Evolutionary conservation across 2,329 filamentous ascomycete species (phyloP).

Genomic region (Drechmeria coniospora): DNA sequence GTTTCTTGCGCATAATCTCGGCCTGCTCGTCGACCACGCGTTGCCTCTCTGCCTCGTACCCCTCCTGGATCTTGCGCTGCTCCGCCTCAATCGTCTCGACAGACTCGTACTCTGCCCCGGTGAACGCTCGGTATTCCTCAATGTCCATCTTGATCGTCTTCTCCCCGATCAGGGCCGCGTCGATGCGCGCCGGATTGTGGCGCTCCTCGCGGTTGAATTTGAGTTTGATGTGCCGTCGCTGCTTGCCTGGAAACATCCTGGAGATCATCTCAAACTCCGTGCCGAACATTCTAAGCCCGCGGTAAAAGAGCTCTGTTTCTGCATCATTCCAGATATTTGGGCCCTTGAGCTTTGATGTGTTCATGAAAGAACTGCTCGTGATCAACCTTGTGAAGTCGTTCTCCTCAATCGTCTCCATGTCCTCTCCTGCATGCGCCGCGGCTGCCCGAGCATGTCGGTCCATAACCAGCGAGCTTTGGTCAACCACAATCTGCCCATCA

Average conservation of each 20-base stretch:
- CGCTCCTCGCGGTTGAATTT: slow-evolving; percentile 74
- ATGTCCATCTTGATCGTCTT: slow-evolving; percentile 43
- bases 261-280: slow-evolving; percentile 73
- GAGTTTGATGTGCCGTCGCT: slow-evolving; percentile 59
- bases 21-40: slow-evolving; percentile 29
- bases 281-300: slow-evolving; percentile 59
- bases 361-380: slow-evolving; percentile 52
- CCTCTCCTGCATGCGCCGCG: slow-evolving; percentile 29
- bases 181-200: slow-evolving; percentile 46
- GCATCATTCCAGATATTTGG: slow-evolving; percentile 55
- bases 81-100: slow-evolving; percentile 42
- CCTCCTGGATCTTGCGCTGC: slow-evolving; percentile 29
- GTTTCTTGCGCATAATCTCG: slow-evolving; percentile 30
- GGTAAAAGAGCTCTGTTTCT: slow-evolving; percentile 62
- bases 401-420: slow-evolving; percentile 53
- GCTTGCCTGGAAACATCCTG: slow-evolving; percentile 58
- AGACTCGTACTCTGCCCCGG: slow-evolving; percentile 36
- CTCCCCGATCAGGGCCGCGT: slow-evolving; percentile 44
- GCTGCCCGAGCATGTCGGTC: slow-evolving; percentile 51
- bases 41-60: slow-evolving; percentile 28
- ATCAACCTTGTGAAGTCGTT: slow-evolving; percentile 62
- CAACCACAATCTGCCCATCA: slow-evolving; percentile 57
- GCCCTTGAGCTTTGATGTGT: slow-evolving; percentile 44
- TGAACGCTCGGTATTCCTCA: slow-evolving; percentile 42
- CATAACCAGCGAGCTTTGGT: slow-evolving; percentile 51